Evolutionary conservation across 2,329 filamentous ascomycete genomes (phyloP).

Genomic region (Ustulina deusta): DNA sequence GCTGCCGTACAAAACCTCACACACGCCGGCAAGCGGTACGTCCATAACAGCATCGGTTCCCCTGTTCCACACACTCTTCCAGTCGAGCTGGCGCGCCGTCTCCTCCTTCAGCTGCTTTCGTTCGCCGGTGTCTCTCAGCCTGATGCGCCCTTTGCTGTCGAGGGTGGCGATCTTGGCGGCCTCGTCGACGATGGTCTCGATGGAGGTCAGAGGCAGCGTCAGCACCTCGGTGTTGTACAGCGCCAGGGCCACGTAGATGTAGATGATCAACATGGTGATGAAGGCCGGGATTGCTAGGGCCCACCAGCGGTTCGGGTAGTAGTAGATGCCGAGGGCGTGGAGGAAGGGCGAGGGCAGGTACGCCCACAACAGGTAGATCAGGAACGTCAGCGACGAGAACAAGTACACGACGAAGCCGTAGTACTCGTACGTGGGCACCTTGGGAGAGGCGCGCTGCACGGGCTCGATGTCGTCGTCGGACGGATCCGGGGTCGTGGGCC

Average conservation of each 20-base stretch:
- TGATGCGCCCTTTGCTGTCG: constrained; percentile 73
- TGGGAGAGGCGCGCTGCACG: constrained; percentile 86
- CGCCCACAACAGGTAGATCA: constrained; percentile 81
- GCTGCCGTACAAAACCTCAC: constrained; percentile 89
- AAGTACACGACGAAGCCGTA: constrained; percentile 98
- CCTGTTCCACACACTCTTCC: constrained; percentile 87
- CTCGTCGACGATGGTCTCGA: constrained; percentile 93
- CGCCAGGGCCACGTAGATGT: constrained; percentile 93
- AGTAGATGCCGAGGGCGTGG: constrained; percentile 92
- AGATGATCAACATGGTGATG: constrained; percentile 87
- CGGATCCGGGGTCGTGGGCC: constrained; percentile 93
- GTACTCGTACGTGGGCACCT: constrained; percentile 99
- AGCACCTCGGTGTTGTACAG: constrained; percentile 90
- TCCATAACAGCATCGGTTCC: constrained; percentile 98
- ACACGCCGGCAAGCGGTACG: constrained; percentile 92
- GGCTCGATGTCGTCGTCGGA: constrained; percentile 86
- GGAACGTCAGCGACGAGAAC: constrained; percentile 84
- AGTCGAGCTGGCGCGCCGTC: constrained; percentile 64
- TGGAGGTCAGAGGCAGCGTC: constrained; percentile 80
- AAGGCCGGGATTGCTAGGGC: constrained; percentile 91
- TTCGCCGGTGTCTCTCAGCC: constrained; percentile 51
- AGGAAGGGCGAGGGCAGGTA: constrained; percentile 93
- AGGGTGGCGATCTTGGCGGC: constrained; percentile 87
- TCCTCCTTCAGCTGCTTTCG: constrained; percentile 53
- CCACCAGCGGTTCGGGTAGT: constrained; percentile 99